phyloP scores from a whole-genome alignment of 1,139 yeast genomes.

The Magnusiomyces clavatus region DNA sequence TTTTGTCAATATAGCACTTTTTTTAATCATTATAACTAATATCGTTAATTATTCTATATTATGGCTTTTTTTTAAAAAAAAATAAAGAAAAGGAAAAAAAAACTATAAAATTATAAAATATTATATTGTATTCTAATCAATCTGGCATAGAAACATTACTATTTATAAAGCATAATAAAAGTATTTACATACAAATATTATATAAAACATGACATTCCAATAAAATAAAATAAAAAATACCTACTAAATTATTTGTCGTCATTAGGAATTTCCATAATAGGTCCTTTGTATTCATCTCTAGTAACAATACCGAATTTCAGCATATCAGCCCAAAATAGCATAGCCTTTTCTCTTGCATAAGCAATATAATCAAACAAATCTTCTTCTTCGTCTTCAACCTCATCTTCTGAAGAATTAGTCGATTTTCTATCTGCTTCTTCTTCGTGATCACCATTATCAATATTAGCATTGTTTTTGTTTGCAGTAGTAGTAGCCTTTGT shows the following conservation, averaged over 20 bases:
- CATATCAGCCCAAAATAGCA: conserved; percentile 68
- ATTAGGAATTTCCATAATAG: conserved; percentile 17
- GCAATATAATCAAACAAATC: conserved; percentile 75
- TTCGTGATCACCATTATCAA: conserved; percentile 19
- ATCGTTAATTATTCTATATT: neutral
- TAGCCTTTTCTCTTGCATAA: conserved; percentile 69
- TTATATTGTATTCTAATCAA: too few relatives aligned
- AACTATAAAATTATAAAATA: too few relatives aligned
- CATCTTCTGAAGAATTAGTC: conserved; percentile 13
- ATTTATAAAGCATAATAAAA: neutral
- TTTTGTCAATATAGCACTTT: neutral
- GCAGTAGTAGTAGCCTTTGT: conserved; percentile 18
- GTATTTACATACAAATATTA: neutral
- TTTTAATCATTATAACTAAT: neutral
- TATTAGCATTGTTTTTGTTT: conserved; percentile 28
- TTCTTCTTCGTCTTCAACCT: conserved; percentile 38
- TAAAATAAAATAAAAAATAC: neutral
- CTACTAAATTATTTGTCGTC: neutral
- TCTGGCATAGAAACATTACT: neutral
- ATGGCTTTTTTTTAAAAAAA: neutral
- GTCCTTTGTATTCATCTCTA: conserved; percentile 23
- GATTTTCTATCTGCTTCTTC: conserved; percentile 24
- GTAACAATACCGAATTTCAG: conserved; percentile 49
- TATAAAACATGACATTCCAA: too few relatives aligned
- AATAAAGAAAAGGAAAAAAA: too few relatives aligned